A percentile compares a stretch with the other conserved stretches of the same genome.
These are phyloP conservation scores for Pulveroboletus sp. DNA, from an alignment of 768 basidiomycete species.

Conservation along the genomic window DNA sequence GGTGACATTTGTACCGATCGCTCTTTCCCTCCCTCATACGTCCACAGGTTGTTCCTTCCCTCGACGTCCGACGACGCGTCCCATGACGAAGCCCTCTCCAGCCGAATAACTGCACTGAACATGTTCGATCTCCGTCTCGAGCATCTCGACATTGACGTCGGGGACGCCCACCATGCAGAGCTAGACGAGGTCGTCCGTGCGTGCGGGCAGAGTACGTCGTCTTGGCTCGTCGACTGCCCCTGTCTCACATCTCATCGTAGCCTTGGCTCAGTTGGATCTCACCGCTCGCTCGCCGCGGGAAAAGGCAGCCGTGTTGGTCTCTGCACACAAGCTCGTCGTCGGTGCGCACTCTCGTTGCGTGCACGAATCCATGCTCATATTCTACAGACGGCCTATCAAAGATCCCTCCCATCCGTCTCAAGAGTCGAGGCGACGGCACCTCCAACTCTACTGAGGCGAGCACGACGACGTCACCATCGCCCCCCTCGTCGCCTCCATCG, in stretches of 20 bases:
- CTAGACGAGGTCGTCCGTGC: slow-evolving; percentile 62
- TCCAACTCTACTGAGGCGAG: too few relatives aligned
- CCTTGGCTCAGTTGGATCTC: slow-evolving; percentile 49
- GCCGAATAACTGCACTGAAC: slow-evolving; percentile 86
- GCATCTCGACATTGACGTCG: slow-evolving; percentile 85
- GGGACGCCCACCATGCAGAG: slow-evolving; percentile 39
- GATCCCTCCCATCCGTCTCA: slow-evolving; percentile 70
- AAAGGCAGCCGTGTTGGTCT: slow-evolving; percentile 77
- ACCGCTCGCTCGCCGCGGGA: slow-evolving; percentile 59
- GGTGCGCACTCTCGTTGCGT: slow-evolving; percentile 40
- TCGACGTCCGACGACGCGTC: slow-evolving; percentile 70
- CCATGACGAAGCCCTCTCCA: slow-evolving; percentile 87
- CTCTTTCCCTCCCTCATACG: background rate
- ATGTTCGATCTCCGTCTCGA: slow-evolving; percentile 84
- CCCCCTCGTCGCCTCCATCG: too few relatives aligned
- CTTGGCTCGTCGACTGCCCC: slow-evolving; percentile 12
- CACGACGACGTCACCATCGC: too few relatives aligned
- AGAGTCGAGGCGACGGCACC: too few relatives aligned
- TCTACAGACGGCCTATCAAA: slow-evolving; percentile 66
- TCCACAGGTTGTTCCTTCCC: slow-evolving; percentile 69
- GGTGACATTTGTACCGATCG: slow-evolving; percentile 37
- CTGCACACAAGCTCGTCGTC: slow-evolving; percentile 82
- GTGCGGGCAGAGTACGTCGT: slow-evolving; percentile 74
- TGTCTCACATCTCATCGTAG: slow-evolving; percentile 36
- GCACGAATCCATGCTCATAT: background rate